Base-by-base conservation (phyloP, 306 rosid species). In the Crotalaria pallida region DNA sequence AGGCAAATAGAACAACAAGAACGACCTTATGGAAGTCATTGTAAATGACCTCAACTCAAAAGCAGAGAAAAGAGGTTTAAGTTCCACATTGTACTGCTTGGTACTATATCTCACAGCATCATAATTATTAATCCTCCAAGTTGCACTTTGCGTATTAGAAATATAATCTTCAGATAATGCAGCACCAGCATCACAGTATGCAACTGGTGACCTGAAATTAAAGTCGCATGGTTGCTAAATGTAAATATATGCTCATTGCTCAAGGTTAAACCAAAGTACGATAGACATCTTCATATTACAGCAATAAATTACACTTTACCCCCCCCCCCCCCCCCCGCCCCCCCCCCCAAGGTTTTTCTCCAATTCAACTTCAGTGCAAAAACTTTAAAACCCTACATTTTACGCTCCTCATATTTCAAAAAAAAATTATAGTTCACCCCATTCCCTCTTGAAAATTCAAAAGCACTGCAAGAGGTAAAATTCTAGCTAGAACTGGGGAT, bases 11-110 rank as follows among this genome's bases (percentile, higher is more conserved):
- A 80, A 82, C 89, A 84, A 41, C 64, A 93, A 60, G 58, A 93
- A 81, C 1, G 96, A 85, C 81, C 96, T 85, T 36, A 90, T 1
- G 15, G 92, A 77, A 24, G 96, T 90, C 82, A 93, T 16, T 49
- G 84, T 80, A 5, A 93, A 59, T 12, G 86, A 5, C 81, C 61
- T 82, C 77, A 63, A 67, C 69, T 90, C 93, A 51, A 90, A 88
- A 64, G 96, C 98, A 15, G 98, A 90, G 64, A 79, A 85, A 26
- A 93, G 75, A 53, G 98, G 98, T 82, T 88, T 93, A 48, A 83
- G 81, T 76, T 86, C 88, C 36, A 93, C 58, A 18, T 72, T 77
- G 79, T 93, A 93, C 73, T 81, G 88, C 83, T 93, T 90, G 34
- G 87, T 72, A 76, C 81, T 74, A 72, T 75, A 69, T 17, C n/a